A percentile compares a stretch with the other conserved stretches of the same genome.
Evolutionary conservation across 495 filamentous ascomycete genomes (phyloP).

Genomic region (Penicillium simplicissimum): DNA sequence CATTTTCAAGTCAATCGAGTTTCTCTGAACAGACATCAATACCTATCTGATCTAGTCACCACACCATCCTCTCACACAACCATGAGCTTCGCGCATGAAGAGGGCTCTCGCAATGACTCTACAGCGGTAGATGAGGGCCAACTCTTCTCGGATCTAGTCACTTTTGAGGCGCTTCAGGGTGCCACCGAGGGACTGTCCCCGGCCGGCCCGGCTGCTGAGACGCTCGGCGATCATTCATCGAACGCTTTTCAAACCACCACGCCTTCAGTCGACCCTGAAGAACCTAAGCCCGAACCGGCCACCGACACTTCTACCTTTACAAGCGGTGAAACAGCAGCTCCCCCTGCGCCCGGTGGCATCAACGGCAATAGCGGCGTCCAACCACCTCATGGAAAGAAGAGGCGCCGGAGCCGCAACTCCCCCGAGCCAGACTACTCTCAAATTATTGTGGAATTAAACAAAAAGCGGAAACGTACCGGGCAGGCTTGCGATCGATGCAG

Average conservation of each 20-base stretch:
- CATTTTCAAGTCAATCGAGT: neutral
- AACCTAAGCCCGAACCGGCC: neutral
- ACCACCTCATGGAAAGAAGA: neutral
- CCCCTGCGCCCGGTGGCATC: neutral
- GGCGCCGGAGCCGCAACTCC: constrained; percentile 22
- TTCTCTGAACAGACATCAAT: neutral
- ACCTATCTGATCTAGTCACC: neutral
- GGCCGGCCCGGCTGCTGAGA: too few relatives aligned
- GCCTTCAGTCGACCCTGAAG: too few relatives aligned
- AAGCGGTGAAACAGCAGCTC: neutral
- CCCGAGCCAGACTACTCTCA: constrained; percentile 60
- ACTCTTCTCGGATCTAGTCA: neutral
- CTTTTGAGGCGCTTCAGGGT: neutral
- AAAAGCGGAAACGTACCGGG: constrained; percentile 65
- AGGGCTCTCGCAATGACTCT: neutral
- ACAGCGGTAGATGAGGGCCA: neutral
- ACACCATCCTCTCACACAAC: neutral
- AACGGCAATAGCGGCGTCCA: neutral
- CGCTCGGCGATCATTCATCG: too few relatives aligned
- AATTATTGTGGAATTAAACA: constrained; percentile 64
- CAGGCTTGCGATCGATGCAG: constrained; percentile 93
- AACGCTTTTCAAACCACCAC: too few relatives aligned
- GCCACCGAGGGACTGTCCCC: too few relatives aligned
- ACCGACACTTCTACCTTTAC: neutral
- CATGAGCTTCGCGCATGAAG: too few relatives aligned